Base-by-base conservation (phyloP, 768 basidiomycete species). In the Phaffia tasmanica region DNA sequence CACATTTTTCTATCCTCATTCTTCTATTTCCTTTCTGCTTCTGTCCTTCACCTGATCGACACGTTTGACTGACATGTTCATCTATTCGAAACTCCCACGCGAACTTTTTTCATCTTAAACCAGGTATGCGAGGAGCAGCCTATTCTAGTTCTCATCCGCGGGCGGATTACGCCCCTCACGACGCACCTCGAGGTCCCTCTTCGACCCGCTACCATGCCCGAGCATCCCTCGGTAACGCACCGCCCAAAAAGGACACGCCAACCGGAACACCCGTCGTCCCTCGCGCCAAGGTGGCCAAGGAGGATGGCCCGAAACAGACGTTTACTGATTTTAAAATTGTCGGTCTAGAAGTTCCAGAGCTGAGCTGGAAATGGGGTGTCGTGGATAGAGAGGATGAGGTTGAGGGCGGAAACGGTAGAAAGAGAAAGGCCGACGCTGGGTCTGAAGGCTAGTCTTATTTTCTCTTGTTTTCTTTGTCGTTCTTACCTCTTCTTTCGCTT, bases 291-390 rank as follows among this genome's bases (percentile, higher is more conserved):
- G 68, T 65, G 47, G 65, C 69, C 32, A 74, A 76, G 35, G 70
- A 71, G 57, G 75, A 74, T 19, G 63, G 65, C 76, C 86, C 87
- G 75, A 83, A 86, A 73, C 84, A 89, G 72, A 95, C 93, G 35
- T 84, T 99, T 72, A 97, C 92, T 48, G 94, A 98, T 79, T 99
- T 99, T 83, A 89, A 94, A 79, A 91, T 99, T 75, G 81, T 93
- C 73, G 92, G 88, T 30, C 81, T 97, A 71, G 85, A 88, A 75
- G 86, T 95, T 71, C 83, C 81, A 72, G 85, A 86, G 71, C 79
- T 95, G 67, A 79, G 79, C 71, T 97, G 94, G 94, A 82, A 80
- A 59, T 97, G 94, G 94, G 90, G 91, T 68, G 71, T 79, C 30
- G 70, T 75, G 3, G 61, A 70, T 70, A 62, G 57, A 70, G 70